phyloP scores from a whole-genome alignment of 169 alveolate genomes.

The Plasmodium cynomolgi region DNA sequence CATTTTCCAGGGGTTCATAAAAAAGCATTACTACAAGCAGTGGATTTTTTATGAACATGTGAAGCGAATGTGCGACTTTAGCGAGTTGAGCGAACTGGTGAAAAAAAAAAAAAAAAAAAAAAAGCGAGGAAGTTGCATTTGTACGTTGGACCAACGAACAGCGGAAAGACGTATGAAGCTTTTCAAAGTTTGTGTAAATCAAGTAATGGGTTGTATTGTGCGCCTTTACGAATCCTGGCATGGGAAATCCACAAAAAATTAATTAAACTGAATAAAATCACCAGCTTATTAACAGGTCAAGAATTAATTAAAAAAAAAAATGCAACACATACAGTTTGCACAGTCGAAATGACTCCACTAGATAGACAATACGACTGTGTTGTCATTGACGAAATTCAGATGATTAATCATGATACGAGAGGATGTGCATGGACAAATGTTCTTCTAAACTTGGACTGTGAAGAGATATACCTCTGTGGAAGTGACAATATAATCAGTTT shows the following conservation, averaged over 20 bases:
- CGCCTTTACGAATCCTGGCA: constrained; percentile 94
- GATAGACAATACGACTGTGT: constrained; percentile 88
- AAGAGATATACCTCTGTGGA: constrained; percentile 69
- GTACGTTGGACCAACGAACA: constrained; percentile 95
- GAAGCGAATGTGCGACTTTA: constrained; percentile 37
- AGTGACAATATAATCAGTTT: constrained; percentile 35
- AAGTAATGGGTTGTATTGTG: constrained; percentile 91
- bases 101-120: constrained; percentile 65
- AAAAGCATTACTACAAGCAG: constrained; percentile 45
- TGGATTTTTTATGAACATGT: constrained; percentile 72
- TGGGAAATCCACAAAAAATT: constrained; percentile 91
- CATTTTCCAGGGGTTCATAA: constrained; percentile 39
- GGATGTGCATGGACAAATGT: constrained; percentile 95
- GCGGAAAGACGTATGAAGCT: constrained; percentile 94
- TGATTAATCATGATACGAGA: constrained; percentile 89
- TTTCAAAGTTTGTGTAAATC: constrained; percentile 85
- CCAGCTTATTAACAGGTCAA: constrained; percentile 92
- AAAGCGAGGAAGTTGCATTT: constrained; percentile 82
- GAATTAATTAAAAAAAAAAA: constrained; percentile 75
- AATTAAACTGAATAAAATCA: constrained; percentile 77
- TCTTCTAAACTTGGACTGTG: constrained; percentile 86
- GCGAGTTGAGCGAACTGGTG: constrained; percentile 15
- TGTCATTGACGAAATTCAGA: constrained; percentile 93
- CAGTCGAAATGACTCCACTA: constrained; percentile 91
- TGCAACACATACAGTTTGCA: constrained; percentile 89